Percentiles rank a stretch among this genome's conserved stretches.
Evolutionary conservation across 306 rosid species (phyloP).

Genomic region (Prunus mira): DNA sequence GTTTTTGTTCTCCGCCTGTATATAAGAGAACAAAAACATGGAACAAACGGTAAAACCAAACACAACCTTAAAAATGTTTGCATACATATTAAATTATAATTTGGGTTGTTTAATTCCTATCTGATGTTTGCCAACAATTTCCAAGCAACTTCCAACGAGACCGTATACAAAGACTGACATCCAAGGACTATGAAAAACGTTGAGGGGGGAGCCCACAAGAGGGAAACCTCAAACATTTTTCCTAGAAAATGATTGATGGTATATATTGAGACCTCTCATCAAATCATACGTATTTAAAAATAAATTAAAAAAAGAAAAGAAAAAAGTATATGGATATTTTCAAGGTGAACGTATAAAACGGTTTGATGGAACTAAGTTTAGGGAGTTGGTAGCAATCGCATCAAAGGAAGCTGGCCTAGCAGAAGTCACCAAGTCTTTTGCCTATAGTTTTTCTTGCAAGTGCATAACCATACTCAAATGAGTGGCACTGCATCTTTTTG

Average conservation of each 20-base stretch:
- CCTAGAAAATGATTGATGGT: too few species aligned
- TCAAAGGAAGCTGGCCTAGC: not conserved
- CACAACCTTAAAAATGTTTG: not conserved
- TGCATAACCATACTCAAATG: too few species aligned
- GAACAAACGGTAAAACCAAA: not conserved
- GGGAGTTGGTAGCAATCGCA: not conserved
- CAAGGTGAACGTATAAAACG: too few species aligned
- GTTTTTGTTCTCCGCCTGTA: not conserved
- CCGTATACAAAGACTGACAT: not conserved
- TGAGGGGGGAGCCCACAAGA: not conserved
- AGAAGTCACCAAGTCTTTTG: not conserved
- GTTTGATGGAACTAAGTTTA: not conserved
- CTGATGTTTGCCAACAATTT: not conserved
- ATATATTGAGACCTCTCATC: too few species aligned
- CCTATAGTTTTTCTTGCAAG: too few species aligned
- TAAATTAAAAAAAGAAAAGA: too few species aligned
- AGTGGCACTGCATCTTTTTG: too few species aligned
- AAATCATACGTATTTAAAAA: too few species aligned
- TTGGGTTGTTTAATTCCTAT: not conserved
- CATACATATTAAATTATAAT: not conserved
- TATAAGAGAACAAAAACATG: not conserved
- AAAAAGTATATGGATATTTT: too few species aligned
- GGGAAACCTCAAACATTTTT: not conserved
- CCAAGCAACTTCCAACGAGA: not conserved
- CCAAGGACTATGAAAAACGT: not conserved